These are phyloP conservation scores for Sabuloglossum arenarium DNA, from an alignment of 495 filamentous ascomycete species.

Conservation along the genomic window DNA sequence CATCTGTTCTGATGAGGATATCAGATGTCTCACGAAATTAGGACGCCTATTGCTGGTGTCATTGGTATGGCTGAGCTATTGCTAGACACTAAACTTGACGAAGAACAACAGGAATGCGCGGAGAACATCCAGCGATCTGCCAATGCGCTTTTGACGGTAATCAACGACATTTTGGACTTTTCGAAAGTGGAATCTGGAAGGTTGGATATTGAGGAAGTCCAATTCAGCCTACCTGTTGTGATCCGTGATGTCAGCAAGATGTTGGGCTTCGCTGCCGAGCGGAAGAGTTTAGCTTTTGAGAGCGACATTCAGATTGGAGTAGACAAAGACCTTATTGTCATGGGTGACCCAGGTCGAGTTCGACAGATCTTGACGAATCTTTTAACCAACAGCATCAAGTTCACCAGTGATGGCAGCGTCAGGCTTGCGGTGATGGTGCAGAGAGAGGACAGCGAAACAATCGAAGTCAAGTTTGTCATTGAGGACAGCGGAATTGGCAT, in stretches of 20 bases:
- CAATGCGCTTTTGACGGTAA: conserved; percentile 70
- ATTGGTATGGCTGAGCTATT: conserved; percentile 85
- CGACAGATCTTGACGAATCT: conserved; percentile 90
- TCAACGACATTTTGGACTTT: conserved; percentile 89
- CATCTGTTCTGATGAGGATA: not conserved
- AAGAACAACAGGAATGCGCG: conserved; percentile 73
- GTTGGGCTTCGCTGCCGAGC: conserved; percentile 59
- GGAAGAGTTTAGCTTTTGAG: conserved; percentile 34
- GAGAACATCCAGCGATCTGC: conserved; percentile 81
- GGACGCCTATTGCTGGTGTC: conserved; percentile 77
- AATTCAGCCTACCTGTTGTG: conserved; percentile 66
- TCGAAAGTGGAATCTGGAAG: conserved; percentile 88
- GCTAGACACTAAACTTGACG: conserved; percentile 51
- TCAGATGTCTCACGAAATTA: conserved; percentile 69
- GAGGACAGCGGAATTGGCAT: conserved; percentile 83
- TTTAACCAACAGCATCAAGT: conserved; percentile 85
- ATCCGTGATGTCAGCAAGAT: conserved; percentile 76
- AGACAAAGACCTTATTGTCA: conserved; percentile 50
- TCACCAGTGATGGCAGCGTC: conserved; percentile 69
- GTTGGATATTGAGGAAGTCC: conserved; percentile 80
- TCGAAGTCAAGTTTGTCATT: conserved; percentile 64
- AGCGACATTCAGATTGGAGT: conserved; percentile 46
- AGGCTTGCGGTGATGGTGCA: conserved; percentile 54
- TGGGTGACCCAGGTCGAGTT: conserved; percentile 74
- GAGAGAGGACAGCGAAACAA: conserved; percentile 42